Conservation (phyloP, 805 yeast genomes). For the Saitoella complicata region DNA sequence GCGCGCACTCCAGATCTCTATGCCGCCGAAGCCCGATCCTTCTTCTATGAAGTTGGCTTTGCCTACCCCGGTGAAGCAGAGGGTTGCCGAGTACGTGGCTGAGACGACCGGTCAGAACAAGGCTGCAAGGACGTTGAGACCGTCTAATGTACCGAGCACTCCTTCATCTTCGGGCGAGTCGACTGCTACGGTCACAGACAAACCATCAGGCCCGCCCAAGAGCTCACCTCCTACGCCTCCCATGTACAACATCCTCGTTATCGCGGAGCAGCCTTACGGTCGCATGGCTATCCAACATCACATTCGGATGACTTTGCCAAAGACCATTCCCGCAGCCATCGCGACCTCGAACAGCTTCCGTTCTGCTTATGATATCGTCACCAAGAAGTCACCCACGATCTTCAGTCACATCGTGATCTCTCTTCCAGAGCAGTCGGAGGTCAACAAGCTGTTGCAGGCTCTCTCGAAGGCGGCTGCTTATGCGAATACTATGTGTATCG, state of each 20-base stretch:
- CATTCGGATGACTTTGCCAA: slow-evolving; percentile 13
- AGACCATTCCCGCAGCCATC: background rate
- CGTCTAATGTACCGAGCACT: no score
- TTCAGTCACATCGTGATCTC: slow-evolving; percentile 20
- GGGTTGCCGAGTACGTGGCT: no score
- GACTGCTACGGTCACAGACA: slow-evolving; percentile 3
- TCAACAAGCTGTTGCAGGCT: slow-evolving; percentile 8
- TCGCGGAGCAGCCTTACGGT: slow-evolving; percentile 18
- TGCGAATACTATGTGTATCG: slow-evolving; percentile 9
- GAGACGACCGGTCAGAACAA: no score
- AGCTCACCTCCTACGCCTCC: no score
- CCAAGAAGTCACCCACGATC: background rate
- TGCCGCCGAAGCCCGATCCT: no score
- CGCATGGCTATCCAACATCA: slow-evolving; percentile 18
- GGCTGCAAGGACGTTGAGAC: no score
- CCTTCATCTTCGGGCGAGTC: slow-evolving; percentile 10
- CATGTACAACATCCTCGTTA: slow-evolving; percentile 11
- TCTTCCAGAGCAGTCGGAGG: slow-evolving; percentile 12
- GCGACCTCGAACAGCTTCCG: background rate
- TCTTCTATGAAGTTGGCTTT: no score
- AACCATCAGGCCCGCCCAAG: no score
- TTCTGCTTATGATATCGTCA: background rate
- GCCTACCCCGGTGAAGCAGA: no score
- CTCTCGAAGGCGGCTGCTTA: slow-evolving; percentile 7
- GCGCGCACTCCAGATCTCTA: no score